Evolutionary conservation across 2,329 filamentous ascomycete species (phyloP).

Genomic region (Paraphaeosphaeria sporulosa): DNA sequence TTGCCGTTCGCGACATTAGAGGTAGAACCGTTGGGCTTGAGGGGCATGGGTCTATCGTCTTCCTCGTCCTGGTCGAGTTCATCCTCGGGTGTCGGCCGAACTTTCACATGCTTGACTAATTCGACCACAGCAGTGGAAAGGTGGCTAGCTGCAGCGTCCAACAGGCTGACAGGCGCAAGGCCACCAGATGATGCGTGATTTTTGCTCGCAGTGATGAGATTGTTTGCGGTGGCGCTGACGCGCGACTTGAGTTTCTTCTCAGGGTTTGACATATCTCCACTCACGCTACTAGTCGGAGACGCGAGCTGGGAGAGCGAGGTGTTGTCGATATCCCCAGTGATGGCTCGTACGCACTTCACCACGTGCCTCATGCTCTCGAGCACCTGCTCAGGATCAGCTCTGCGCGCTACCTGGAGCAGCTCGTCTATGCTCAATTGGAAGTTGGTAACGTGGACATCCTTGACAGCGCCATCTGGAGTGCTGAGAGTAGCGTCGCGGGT

Average conservation of each 20-base stretch:
- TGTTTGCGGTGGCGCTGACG: conserved; percentile 93
- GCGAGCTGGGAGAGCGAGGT: conserved; percentile 57
- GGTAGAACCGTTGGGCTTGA: conserved; percentile 36
- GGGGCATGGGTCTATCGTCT: conserved; percentile 46
- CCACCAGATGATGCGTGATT: conserved; percentile 86
- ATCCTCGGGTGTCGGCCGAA: conserved; percentile 75
- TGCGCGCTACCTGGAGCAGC: conserved; percentile 77
- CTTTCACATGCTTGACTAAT: conserved; percentile 82
- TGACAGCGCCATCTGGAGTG: conserved; percentile 78
- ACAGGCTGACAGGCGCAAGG: conserved; percentile 87
- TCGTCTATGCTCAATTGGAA: conserved; percentile 97
- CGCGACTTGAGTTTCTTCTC: conserved; percentile 74
- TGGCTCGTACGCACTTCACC: conserved; percentile 80
- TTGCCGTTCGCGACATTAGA: conserved; percentile 31
- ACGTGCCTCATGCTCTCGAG: conserved; percentile 89
- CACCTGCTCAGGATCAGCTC: conserved; percentile 75
- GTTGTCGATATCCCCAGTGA: conserved; percentile 77
- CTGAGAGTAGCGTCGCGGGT: conserved; percentile 72
- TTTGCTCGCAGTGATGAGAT: conserved; percentile 91
- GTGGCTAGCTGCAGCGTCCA: conserved; percentile 93
- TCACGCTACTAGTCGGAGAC: conserved; percentile 46
- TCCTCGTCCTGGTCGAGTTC: conserved; percentile 84
- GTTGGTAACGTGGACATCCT: conserved; percentile 90
- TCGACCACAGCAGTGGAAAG: conserved; percentile 86
- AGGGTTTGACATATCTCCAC: conserved; percentile 39